Conservation (phyloP, 225 moss, liverwort and hornwort genomes). For the Asterella californica region DNA sequence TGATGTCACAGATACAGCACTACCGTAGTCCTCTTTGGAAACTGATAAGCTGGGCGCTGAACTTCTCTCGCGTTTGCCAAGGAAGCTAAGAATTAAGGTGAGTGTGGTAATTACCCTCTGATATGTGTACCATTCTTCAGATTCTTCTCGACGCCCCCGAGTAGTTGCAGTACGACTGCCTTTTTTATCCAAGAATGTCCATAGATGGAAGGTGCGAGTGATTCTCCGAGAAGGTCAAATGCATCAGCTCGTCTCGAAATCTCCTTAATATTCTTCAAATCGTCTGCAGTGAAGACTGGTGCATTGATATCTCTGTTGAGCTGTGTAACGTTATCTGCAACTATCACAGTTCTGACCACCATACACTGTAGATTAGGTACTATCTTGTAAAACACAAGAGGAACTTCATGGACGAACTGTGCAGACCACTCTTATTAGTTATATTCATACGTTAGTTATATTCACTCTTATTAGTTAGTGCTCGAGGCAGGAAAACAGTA, state of each 20-base stretch:
- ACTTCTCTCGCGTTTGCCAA: background rate
- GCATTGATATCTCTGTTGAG: constrained; percentile 75
- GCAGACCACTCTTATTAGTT: background rate
- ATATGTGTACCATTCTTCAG: constrained; percentile 81
- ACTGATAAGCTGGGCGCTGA: background rate
- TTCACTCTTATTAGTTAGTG: background rate
- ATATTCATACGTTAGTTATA: no score
- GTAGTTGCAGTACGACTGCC: constrained; percentile 73
- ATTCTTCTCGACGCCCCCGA: constrained; percentile 83
- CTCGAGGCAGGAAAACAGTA: background rate
- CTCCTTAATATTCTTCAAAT: constrained; percentile 68
- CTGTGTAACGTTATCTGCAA: constrained; percentile 71
- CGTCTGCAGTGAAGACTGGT: constrained; percentile 71
- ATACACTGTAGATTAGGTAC: background rate
- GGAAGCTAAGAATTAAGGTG: background rate
- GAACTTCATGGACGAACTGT: background rate
- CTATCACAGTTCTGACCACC: constrained; percentile 60
- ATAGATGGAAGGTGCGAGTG: constrained; percentile 83
- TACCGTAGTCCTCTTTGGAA: background rate
- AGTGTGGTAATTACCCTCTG: constrained; percentile 47
- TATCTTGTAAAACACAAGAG: no score
- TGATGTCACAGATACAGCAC: background rate
- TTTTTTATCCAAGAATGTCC: constrained; percentile 91
- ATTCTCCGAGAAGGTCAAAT: constrained; percentile 73
- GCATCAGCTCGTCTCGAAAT: constrained; percentile 58